These are phyloP conservation scores for Ziziphus jujuba DNA, from an alignment of 306 rosid genomes.

Conservation along the genomic window DNA sequence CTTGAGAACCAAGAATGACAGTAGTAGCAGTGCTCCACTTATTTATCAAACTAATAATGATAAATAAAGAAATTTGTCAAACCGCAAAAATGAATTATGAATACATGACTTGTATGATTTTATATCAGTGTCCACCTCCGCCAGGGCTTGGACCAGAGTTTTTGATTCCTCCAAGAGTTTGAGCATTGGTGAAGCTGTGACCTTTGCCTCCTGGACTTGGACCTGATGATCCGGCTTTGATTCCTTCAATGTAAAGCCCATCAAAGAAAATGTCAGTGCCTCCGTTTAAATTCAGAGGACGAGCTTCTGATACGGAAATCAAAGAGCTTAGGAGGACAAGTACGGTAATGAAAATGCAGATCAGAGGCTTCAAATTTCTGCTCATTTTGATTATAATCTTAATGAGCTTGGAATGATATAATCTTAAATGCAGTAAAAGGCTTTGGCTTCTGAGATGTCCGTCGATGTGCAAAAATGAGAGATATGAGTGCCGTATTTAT, in stretches of 20 bases:
- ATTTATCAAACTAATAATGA: too few species aligned
- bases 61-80: too few species aligned
- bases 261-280: constrained; percentile 19
- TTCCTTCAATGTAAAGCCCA: constrained; percentile 10
- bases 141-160: constrained; percentile 32
- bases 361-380: constrained; percentile 9
- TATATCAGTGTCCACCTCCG: constrained; percentile 22
- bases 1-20: too few species aligned
- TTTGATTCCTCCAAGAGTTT: constrained; percentile 30
- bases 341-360: constrained; percentile 7
- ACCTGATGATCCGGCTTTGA: constrained; percentile 31
- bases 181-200: constrained; percentile 18
- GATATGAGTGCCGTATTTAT: not conserved
- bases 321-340: constrained; percentile 9
- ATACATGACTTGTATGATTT: too few species aligned
- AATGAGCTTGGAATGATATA: not conserved
- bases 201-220: constrained; percentile 22
- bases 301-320: constrained; percentile 23
- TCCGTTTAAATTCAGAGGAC: constrained; percentile 24
- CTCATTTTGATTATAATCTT: constrained; percentile 16
- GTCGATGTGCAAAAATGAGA: not conserved
- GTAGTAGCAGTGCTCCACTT: too few species aligned
- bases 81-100: too few species aligned
- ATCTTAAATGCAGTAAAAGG: too few species aligned
- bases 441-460: too few species aligned